Evolutionary conservation across 2,329 filamentous ascomycete genomes (phyloP).

Genomic region (Colletotrichum truncatum): DNA sequence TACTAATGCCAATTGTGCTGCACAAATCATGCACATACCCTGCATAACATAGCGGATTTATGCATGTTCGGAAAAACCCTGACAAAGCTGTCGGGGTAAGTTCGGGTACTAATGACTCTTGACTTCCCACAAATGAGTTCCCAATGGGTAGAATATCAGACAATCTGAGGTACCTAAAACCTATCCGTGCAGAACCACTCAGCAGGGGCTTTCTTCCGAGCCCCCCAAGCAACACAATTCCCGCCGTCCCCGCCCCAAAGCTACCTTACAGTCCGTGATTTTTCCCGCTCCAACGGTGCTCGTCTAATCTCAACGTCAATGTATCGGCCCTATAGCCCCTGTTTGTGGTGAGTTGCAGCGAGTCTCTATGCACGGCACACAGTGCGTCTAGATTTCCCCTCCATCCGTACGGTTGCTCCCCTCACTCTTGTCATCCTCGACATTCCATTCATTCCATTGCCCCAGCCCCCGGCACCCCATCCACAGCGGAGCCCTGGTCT

Average conservation of each 20-base stretch:
- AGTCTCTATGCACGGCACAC: slow-evolving; percentile 3
- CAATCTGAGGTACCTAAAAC: neutral
- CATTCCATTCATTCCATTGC: neutral
- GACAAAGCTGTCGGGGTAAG: neutral
- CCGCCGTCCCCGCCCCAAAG: slow-evolving; percentile 1
- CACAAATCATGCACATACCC: slow-evolving; percentile 5
- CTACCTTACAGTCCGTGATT: neutral
- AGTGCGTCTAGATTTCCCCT: slow-evolving; percentile 5
- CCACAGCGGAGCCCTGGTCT: slow-evolving; percentile 25
- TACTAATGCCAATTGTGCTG: neutral
- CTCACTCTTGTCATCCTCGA: slow-evolving; percentile 3
- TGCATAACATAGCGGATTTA: neutral
- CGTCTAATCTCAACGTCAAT: slow-evolving; percentile 4
- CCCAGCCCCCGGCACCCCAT: slow-evolving; percentile 15
- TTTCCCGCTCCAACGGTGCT: slow-evolving; percentile 18
- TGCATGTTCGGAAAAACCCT: slow-evolving; percentile 17
- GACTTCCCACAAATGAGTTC: slow-evolving; percentile 2
- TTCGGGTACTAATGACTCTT: neutral
- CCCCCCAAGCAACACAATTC: neutral
- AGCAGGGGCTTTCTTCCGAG: slow-evolving; percentile 21
- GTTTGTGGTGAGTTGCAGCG: neutral
- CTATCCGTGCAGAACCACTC: neutral
- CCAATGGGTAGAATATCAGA: slow-evolving; percentile 1
- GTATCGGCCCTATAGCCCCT: neutral
- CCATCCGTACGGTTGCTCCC: no score